These are phyloP conservation scores for Pseudopyrenochaeta lycopersici DNA, from an alignment of 2,329 filamentous ascomycete genomes.

Conservation along the genomic window DNA sequence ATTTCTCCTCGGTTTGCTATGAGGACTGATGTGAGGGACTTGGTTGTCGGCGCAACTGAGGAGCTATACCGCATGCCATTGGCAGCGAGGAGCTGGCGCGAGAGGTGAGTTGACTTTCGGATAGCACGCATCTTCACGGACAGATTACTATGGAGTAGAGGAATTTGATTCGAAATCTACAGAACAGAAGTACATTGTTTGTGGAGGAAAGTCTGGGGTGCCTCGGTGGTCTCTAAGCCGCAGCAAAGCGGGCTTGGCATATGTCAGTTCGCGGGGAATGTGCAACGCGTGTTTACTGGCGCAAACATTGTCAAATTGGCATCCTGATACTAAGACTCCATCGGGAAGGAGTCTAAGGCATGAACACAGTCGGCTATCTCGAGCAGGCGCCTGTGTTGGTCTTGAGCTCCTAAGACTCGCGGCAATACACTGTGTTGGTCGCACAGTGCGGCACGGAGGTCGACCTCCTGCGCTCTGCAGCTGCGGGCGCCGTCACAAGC, in stretches of 20 bases:
- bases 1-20: constrained; percentile 99
- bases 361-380: not conserved
- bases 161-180: constrained; percentile 22
- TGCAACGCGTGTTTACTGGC: constrained; percentile 24
- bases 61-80: constrained; percentile 45
- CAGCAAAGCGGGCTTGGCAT: constrained; percentile 32
- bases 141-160: constrained; percentile 12
- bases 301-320: constrained; percentile 11
- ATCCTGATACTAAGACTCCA: constrained; percentile 2
- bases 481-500: not conserved
- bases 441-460: constrained; percentile 10
- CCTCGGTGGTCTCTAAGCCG: constrained; percentile 40
- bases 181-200: constrained; percentile 26
- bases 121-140: constrained; percentile 47
- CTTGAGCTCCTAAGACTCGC: constrained; percentile 3
- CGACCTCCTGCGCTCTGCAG: constrained; percentile 4
- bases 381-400: constrained; percentile 1
- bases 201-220: constrained; percentile 22
- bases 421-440: constrained; percentile 4
- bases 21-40: constrained; percentile 76
- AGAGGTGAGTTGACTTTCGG: constrained; percentile 42
- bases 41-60: constrained; percentile 38
- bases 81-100: constrained; percentile 44
- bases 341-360: constrained; percentile 8
- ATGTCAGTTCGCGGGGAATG: constrained; percentile 27